These are phyloP conservation scores for Larix kaempferi DNA, from an alignment of 75 land plant species.

Conservation along the genomic window DNA sequence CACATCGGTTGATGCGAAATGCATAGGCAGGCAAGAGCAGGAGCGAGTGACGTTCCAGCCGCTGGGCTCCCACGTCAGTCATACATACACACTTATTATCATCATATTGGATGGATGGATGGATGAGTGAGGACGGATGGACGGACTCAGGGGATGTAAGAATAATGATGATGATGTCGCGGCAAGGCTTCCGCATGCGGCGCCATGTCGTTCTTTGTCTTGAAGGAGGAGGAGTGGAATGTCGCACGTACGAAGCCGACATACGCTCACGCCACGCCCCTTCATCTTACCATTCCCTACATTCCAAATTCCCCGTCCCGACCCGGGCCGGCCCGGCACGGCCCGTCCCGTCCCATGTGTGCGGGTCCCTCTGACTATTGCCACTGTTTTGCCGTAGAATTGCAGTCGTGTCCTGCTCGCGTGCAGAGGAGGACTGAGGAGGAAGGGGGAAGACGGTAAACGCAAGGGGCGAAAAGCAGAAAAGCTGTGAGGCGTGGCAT, in stretches of 20 bases:
- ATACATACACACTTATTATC: neutral
- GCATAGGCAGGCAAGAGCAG: neutral
- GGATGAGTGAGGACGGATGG: too few species aligned
- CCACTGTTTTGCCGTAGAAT: neutral
- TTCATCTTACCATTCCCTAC: neutral
- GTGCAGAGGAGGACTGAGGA: neutral
- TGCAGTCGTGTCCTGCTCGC: neutral
- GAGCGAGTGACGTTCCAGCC: neutral
- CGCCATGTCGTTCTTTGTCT: neutral
- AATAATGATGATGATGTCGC: neutral
- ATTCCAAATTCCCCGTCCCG: neutral
- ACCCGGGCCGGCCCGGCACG: neutral
- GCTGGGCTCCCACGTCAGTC: slow-evolving; percentile 4
- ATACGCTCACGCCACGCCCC: slow-evolving; percentile 6
- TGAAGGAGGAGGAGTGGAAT: neutral
- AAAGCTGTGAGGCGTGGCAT: slow-evolving; percentile 11
- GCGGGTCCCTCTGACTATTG: neutral
- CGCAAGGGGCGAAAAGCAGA: neutral
- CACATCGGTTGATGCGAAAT: neutral
- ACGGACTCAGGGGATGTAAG: too few species aligned
- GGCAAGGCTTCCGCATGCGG: slow-evolving; percentile 2
- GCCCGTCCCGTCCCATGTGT: neutral
- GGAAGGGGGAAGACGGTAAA: too few species aligned
- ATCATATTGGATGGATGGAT: neutral
- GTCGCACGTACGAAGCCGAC: slow-evolving; percentile 15